Base-by-base conservation (phyloP, 352 stramenopile genomes). In the Phytophthora palmivora region DNA sequence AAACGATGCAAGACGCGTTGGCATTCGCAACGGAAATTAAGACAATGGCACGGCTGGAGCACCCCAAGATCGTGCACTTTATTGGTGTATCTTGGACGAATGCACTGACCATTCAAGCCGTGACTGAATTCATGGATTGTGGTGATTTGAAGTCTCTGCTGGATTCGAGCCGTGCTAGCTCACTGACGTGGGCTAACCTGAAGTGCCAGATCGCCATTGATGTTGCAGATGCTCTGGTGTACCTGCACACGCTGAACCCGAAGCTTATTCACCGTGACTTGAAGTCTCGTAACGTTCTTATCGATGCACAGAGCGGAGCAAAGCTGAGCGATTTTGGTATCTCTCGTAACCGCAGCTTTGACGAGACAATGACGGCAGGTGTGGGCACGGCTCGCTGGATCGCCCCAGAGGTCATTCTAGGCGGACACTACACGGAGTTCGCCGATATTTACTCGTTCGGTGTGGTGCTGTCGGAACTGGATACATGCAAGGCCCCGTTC, bases 321-420 rank as follows among this genome's bases (percentile, higher is more conserved):
- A 92, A 92, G 64, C 51, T 92, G 22, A 89, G 76, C 37, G 80
- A 91, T 47, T 92, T 92, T 44, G 77, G 77, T 55, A 87, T 88
- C 52, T 88, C 77, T 24, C 76, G 80, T 11, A 82, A 89, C 41
- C 71, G 74, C 26, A 82, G 66, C 32, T 70, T 77, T 39, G 67
- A 83, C 33, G 74, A 87, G 61, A 88, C 73, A 8, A 89, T 91
- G 82, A 91, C 82, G 10, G 82, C 76, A 14, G 81, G 77, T 18
- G 76, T 86, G 15, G 78, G 74, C 36, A 84, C 67, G 34, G 71
- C 69, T 6, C 76, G 78, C 21, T 89, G 78, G 76, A 86, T 84
- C n/a, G 78, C 76, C 4, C 75, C 78, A 0, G 74, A 85, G 51
- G 78, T 82, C 33, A 76, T 84, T 50, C 52, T 82, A n/a, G 70